These are phyloP conservation scores for Termitomyces sp. DNA, from an alignment of 768 basidiomycete genomes.

Conservation along the genomic window DNA sequence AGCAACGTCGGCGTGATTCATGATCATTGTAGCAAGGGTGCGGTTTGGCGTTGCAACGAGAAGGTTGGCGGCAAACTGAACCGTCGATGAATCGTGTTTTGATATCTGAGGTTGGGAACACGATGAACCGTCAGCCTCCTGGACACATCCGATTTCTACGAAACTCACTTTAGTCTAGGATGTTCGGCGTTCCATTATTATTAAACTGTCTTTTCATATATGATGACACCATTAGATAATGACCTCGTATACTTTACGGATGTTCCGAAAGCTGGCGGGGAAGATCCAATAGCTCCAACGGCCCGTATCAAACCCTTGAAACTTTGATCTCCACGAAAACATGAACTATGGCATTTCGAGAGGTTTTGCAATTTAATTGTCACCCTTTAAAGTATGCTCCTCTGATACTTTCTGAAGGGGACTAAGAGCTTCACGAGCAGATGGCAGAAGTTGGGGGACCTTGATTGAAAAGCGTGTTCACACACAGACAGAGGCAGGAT, in stretches of 20 bases:
- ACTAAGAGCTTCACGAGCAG: slow-evolving; percentile 32
- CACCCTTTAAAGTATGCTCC: slow-evolving; percentile 20
- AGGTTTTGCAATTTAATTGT: slow-evolving; percentile 22
- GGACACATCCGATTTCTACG: background rate
- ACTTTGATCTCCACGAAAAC: slow-evolving; percentile 38
- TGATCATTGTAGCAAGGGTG: background rate
- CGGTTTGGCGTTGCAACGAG: background rate
- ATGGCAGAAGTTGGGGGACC: slow-evolving; percentile 46
- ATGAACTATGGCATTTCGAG: slow-evolving; percentile 32
- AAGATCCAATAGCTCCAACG: slow-evolving; percentile 32
- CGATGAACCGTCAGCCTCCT: background rate
- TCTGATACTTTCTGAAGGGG: slow-evolving; percentile 28
- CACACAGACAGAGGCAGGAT: slow-evolving; percentile 19
- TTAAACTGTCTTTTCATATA: background rate
- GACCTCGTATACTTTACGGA: slow-evolving; percentile 31
- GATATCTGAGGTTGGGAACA: background rate
- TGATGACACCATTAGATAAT: background rate
- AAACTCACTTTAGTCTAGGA: background rate
- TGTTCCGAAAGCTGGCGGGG: slow-evolving; percentile 36
- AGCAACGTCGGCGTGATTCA: background rate
- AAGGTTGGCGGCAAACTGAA: background rate
- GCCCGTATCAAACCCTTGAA: slow-evolving; percentile 34
- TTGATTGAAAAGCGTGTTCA: slow-evolving; percentile 41
- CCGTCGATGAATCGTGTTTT: background rate
- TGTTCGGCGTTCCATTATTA: background rate